Base-by-base conservation (phyloP, 768 basidiomycete species). In the Serendipita indica region DNA sequence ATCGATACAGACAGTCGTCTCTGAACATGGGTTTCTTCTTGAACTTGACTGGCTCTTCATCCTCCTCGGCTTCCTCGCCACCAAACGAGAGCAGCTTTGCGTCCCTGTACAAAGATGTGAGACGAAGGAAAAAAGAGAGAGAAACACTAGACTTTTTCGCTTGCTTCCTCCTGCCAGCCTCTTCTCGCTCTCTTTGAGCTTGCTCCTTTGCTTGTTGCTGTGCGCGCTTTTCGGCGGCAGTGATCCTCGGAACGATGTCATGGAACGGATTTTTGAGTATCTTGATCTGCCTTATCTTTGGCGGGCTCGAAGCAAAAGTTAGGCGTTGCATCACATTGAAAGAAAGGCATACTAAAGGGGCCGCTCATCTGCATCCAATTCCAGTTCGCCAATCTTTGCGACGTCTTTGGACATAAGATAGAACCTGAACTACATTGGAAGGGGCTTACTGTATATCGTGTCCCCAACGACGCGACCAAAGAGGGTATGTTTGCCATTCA, bases 211-310 rank as follows among this genome's bases (percentile, higher is more conserved):
- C 94, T 58, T 78, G 77, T 62, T 84, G 84, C 67, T 99, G 96
- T 0, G 76, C 83, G 37, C 83, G 79, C 62, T 86, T 84, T 72
- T 98, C 96, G 1, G 82, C 89, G 1, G 92, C 91, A 1, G 96
- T 99, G 61, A 98, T 99, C 25, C 96, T 83, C 3, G 94, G 94
- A 34, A 92, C 79, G 63, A 98, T 96, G 66, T 98, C 93, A 58
- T 84, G 80, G 68, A 96, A 97, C 0, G 96, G 94, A 67, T 98
- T 94, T 57, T 96, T 91, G 30, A 90, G 67, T 57, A 99, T 86
- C 7, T 83, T 80, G 28, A 94, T 76, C 1, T 79, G 78, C 64
- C 83, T 86, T 68, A 99, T 94, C 67, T 86, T 92, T 0, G 94
- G 92, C 2, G 96, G 91, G 63, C 91, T 92, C 64, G 0, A 49